Percentiles rank a stretch among this genome's conserved stretches.
These are phyloP conservation scores for Dioscorea alata DNA, from an alignment of 106 monocot genomes.

Conservation along the genomic window DNA sequence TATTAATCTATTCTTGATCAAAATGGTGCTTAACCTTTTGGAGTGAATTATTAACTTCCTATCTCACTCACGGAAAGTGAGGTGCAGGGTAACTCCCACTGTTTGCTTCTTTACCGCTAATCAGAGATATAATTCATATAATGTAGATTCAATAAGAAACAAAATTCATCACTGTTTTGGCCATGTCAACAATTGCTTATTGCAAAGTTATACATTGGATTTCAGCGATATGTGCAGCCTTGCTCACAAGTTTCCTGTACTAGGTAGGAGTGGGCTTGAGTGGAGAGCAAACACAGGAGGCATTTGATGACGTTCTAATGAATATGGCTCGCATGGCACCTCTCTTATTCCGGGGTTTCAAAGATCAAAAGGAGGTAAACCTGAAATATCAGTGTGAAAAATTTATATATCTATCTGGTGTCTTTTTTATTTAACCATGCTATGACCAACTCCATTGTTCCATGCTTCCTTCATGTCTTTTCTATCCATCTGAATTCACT, in stretches of 20 bases:
- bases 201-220: too few relatives aligned
- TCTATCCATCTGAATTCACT: not conserved
- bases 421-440: not conserved
- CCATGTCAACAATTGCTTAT: too few relatives aligned
- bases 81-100: too few relatives aligned
- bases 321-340: slow-evolving; percentile 70
- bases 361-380: slow-evolving; percentile 68
- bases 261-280: slow-evolving; percentile 71
- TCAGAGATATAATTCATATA: too few relatives aligned
- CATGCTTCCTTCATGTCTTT: not conserved
- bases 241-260: slow-evolving; percentile 1
- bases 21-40: too few relatives aligned
- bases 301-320: slow-evolving; percentile 52
- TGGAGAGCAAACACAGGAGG: slow-evolving; percentile 52
- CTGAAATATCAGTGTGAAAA: not conserved
- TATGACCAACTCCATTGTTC: not conserved
- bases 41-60: too few relatives aligned
- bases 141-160: too few relatives aligned
- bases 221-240: too few relatives aligned
- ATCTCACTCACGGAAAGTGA: too few relatives aligned
- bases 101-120: too few relatives aligned
- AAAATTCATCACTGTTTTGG: too few relatives aligned
- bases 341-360: slow-evolving; percentile 78
- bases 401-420: not conserved
- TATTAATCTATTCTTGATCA: too few relatives aligned